Evolutionary conservation across 1,139 yeast genomes (phyloP).

Genomic region (Blastobotrys indianensis): DNA sequence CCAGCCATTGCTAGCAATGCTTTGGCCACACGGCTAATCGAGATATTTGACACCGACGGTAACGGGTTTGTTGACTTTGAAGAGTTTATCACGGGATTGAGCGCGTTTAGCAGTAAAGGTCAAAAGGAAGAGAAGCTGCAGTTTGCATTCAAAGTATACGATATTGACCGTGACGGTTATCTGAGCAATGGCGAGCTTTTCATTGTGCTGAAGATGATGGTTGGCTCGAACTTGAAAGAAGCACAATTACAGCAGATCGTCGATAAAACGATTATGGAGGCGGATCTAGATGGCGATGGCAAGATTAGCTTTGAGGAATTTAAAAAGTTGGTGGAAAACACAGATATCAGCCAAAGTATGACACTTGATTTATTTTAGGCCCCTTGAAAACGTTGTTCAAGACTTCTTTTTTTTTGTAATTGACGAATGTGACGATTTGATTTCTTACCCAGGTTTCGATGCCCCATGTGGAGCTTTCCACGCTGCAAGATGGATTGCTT

Average conservation of each 20-base stretch:
- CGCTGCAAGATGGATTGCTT: no score
- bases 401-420: no score
- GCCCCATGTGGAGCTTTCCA: no score
- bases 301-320: constrained; percentile 83
- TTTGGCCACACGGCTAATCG: constrained; percentile 81
- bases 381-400: background rate
- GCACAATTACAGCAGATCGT: constrained; percentile 91
- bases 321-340: constrained; percentile 40
- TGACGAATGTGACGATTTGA: no score
- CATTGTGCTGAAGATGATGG: constrained; percentile 94
- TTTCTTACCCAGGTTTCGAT: no score
- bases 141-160: constrained; percentile 92
- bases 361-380: constrained; percentile 33
- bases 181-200: constrained; percentile 94
- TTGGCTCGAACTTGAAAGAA: constrained; percentile 82
- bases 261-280: constrained; percentile 93
- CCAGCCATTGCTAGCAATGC: constrained; percentile 94
- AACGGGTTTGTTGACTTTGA: constrained; percentile 93
- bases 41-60: constrained; percentile 89
- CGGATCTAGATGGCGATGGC: constrained; percentile 89
- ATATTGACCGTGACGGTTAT: constrained; percentile 90
- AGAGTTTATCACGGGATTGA: constrained; percentile 85
- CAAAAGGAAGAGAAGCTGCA: constrained; percentile 73
- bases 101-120: constrained; percentile 89
- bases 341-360: constrained; percentile 37